These are phyloP conservation scores for Plasmodium gaboni DNA, from an alignment of 169 alveolate species.

Conservation along the genomic window DNA sequence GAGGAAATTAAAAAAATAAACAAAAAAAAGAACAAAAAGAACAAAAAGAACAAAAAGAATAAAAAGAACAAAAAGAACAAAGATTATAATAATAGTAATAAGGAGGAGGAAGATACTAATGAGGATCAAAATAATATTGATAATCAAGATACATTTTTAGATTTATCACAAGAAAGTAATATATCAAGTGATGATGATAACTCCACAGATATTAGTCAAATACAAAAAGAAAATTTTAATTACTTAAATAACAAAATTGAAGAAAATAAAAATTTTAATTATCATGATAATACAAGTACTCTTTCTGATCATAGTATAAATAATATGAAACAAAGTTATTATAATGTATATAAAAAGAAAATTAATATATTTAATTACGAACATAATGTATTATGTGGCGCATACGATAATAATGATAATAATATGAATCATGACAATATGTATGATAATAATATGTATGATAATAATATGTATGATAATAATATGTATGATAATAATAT, in stretches of 20 bases:
- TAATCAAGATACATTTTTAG: no score
- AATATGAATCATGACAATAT: no score
- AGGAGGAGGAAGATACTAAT: no score
- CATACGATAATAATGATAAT: conserved; percentile 4
- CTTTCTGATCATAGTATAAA: neutral
- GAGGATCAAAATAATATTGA: no score
- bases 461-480: no score
- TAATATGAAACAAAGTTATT: neutral
- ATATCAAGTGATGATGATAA: no score
- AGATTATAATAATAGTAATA: neutral
- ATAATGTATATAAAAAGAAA: neutral
- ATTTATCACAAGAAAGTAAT: no score
- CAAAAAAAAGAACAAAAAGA: neutral
- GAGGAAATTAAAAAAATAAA: neutral
- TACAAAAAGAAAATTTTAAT: no score
- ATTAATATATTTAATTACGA: conserved; percentile 6
- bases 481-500: no score
- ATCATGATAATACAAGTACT: neutral
- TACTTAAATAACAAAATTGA: neutral
- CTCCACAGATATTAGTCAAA: no score
- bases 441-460: no score
- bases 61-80: neutral
- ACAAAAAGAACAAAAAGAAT: neutral
- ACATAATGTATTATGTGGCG: conserved; percentile 12
- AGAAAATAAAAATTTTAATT: neutral